phyloP scores from a whole-genome alignment of 257 asterid genomes.

The Solanum paucissectum region DNA sequence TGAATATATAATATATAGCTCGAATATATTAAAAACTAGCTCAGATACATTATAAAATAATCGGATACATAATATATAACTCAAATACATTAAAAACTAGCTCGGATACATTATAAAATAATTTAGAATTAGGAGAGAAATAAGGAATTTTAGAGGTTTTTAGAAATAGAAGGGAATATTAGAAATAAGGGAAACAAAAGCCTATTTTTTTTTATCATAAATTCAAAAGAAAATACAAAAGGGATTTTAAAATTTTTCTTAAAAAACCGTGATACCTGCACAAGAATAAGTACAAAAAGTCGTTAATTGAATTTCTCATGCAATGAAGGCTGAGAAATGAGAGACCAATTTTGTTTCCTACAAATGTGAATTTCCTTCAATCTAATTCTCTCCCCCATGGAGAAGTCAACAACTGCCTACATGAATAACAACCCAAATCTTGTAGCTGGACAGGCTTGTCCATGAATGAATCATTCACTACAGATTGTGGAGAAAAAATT shows the following conservation, averaged over 20 bases:
- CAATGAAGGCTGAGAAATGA: neutral
- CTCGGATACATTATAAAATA: too few relatives aligned
- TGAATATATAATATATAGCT: too few relatives aligned
- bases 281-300: neutral
- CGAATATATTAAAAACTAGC: too few relatives aligned
- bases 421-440: neutral
- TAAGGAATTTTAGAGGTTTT: too few relatives aligned
- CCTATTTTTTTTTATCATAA: neutral
- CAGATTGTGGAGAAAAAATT: neutral
- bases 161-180: too few relatives aligned
- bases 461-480: slow-evolving; percentile 3
- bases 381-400: neutral
- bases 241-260: neutral
- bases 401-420: neutral
- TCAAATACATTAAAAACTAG: too few relatives aligned
- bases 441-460: slow-evolving; percentile 8
- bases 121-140: too few relatives aligned
- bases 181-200: too few relatives aligned
- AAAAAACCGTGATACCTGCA: neutral
- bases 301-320: neutral
- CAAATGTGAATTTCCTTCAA: neutral
- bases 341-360: slow-evolving; percentile 1
- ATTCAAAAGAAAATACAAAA: neutral
- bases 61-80: too few relatives aligned
- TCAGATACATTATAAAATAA: too few relatives aligned